Conservation (phyloP, 805 yeast genomes). For the Cyberlindnera euphorbiae region DNA sequence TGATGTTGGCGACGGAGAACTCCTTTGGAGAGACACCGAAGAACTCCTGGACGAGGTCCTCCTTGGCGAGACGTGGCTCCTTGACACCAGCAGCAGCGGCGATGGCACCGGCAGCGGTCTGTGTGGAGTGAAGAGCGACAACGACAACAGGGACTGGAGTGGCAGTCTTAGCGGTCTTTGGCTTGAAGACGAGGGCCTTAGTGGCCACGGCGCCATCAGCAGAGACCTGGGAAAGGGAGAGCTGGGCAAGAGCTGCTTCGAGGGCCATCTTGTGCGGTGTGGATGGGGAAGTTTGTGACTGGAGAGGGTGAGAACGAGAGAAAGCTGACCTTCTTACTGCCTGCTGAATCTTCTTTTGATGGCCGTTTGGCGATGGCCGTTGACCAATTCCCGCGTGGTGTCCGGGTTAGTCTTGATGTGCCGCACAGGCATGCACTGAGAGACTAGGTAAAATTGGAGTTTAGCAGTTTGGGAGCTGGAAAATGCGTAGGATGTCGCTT, state of each 20-base stretch:
- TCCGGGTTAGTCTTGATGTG: too few relatives aligned
- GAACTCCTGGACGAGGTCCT: slow-evolving; percentile 65
- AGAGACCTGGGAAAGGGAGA: slow-evolving; percentile 54
- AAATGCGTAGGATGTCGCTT: too few relatives aligned
- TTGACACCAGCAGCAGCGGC: slow-evolving; percentile 67
- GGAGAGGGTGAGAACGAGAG: too few relatives aligned
- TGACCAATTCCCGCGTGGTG: too few relatives aligned
- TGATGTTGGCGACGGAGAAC: slow-evolving; percentile 50
- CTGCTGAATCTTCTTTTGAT: too few relatives aligned
- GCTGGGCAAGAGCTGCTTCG: slow-evolving; percentile 61
- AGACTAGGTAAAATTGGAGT: too few relatives aligned
- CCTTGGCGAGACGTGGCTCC: slow-evolving; percentile 86
- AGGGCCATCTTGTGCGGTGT: slow-evolving; percentile 64
- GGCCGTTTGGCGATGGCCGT: too few relatives aligned
- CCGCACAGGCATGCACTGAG: too few relatives aligned
- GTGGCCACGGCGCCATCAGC: slow-evolving; percentile 50
- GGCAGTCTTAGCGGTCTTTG: slow-evolving; percentile 82
- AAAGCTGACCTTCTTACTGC: too few relatives aligned
- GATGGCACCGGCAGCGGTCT: slow-evolving; percentile 60
- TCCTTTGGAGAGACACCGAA: slow-evolving; percentile 56
- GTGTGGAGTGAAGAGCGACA: slow-evolving; percentile 65
- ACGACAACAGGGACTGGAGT: slow-evolving; percentile 76
- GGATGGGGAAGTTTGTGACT: too few relatives aligned
- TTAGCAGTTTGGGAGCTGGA: too few relatives aligned
- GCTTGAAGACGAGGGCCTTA: slow-evolving; percentile 82